Evolutionary conservation across 495 filamentous ascomycete genomes (phyloP), one percentile per base, ranked within the genome.

Genomic region (Hypoxylon cercidicola): DNA sequence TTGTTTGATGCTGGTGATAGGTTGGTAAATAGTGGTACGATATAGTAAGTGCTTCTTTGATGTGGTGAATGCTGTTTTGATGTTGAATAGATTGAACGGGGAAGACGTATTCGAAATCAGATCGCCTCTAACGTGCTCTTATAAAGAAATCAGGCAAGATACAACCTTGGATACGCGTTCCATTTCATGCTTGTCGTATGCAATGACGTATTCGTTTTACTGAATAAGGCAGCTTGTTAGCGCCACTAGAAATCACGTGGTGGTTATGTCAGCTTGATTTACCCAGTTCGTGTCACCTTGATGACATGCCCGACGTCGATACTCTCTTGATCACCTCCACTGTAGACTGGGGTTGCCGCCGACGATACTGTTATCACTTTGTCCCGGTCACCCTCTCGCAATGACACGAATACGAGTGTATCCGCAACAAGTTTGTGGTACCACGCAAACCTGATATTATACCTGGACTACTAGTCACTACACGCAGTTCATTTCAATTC

Each of bases 201-300:
- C 48, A 40, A 68, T 68, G 64, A 68, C 64, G 64, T 68, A 68
- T 39, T 15, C 48, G 30, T 18, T 21, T 21, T 40, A 4, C 43
- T 12, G 12, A 55, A 37, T 37, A 56, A 19, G 51, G 52, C 46
- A 49, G 45, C 19, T 16, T 28, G 19, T 41, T n/a, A 41, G 13
- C 25, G 34, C 32, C 25, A 55, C 52, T n/a, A 35, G 18, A 41
- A 32, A 54, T 61, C 58, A 61, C 58, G 58, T 61, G 58, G 30
- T 15, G 45, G 11, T 30, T 18, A 1, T 37, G 13, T n/a, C 34
- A 37, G 10, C 34, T 37, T 37, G 4, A 12, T n/a, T 37, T 9
- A 37, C 25, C 7, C 7, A 3, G 25, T 28, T 28, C 25, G 25
- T 28, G 3, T 28, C 25, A 28, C 25, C 25, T 28, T 7, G 25